Evolutionary conservation across 768 basidiomycete genomes (phyloP).

Genomic region (Agaricus blazei): DNA sequence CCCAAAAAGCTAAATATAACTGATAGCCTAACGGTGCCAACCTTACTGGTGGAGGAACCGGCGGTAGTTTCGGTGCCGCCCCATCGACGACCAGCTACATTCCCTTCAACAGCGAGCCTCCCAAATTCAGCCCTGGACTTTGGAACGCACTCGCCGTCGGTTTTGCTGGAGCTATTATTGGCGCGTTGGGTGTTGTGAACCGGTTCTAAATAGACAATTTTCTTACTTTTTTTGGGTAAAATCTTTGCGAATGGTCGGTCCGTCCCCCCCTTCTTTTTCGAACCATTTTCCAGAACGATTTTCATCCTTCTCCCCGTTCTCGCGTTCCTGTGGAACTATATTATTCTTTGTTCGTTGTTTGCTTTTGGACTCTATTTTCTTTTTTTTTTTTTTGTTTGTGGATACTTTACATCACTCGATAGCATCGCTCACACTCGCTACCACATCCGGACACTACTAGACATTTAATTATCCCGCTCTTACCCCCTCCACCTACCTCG

Average conservation of each 20-base stretch:
- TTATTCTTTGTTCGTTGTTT: not conserved
- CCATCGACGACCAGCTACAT: conserved; percentile 31
- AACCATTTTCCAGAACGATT: not conserved
- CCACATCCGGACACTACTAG: conserved; percentile 1
- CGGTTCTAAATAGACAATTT: conserved; percentile 10
- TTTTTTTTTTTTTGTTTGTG: not conserved
- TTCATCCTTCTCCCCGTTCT: too few species aligned
- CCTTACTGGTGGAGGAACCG: conserved; percentile 13
- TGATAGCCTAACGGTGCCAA: conserved; percentile 13
- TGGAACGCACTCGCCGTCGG: conserved; percentile 31
- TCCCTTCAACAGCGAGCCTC: conserved; percentile 42
- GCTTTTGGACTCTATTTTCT: not conserved
- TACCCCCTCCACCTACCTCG: too few species aligned
- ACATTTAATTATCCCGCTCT: not conserved
- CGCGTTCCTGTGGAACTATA: not conserved
- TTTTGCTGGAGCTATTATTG: conserved; percentile 30
- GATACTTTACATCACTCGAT: not conserved
- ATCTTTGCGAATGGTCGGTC: too few species aligned
- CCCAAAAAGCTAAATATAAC: not conserved
- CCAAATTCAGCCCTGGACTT: conserved; percentile 24
- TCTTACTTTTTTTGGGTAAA: too few species aligned
- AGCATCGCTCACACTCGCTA: conserved; percentile 2
- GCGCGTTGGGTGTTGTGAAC: conserved; percentile 21
- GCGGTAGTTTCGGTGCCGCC: conserved; percentile 3
- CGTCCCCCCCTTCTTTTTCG: not conserved